These are phyloP conservation scores for Neurospora sp. DNA, from an alignment of 495 filamentous ascomycete genomes.

Conservation along the genomic window DNA sequence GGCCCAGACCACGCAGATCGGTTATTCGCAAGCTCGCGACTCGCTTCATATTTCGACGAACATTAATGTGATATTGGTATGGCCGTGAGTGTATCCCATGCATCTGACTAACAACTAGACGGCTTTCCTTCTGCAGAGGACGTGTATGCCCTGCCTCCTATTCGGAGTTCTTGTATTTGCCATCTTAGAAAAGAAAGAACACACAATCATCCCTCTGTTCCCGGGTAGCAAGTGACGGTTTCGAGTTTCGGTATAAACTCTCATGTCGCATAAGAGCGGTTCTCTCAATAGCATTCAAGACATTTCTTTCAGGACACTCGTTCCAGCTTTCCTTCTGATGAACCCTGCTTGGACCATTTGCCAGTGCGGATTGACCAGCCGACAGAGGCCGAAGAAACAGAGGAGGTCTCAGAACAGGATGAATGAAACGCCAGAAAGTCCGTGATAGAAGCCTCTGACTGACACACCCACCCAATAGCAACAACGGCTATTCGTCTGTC, in stretches of 20 bases:
- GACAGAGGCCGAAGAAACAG: not conserved
- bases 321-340: not conserved
- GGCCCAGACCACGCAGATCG: not conserved
- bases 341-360: not conserved
- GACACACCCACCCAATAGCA: not conserved
- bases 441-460: not conserved
- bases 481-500: not conserved
- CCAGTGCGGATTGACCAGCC: not conserved
- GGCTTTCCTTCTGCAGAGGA: not conserved
- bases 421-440: not conserved
- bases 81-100: not conserved
- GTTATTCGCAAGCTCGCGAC: not conserved
- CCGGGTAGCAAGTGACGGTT: not conserved
- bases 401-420: not conserved
- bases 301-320: too few relatives aligned
- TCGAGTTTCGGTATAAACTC: not conserved
- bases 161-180: not conserved
- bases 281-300: too few relatives aligned
- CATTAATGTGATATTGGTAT: not conserved
- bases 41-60: not conserved
- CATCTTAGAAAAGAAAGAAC: not conserved
- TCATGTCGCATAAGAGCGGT: not conserved
- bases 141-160: not conserved
- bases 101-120: not conserved
- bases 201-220: not conserved